Base-by-base conservation (phyloP, 306 rosid species). In the Quercus aquifolioides region DNA sequence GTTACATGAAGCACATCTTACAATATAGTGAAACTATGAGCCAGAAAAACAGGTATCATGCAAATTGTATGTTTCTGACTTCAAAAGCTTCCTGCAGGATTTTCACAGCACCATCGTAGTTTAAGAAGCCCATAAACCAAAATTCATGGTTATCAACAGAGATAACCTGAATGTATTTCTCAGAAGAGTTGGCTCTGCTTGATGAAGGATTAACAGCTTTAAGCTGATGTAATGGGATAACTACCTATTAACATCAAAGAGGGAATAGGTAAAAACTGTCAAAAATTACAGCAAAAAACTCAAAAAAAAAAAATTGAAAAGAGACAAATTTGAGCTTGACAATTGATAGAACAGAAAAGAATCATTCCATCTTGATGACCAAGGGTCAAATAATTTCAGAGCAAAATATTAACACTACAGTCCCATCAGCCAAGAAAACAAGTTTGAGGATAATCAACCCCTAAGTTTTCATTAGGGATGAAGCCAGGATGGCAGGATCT, bases 81-180 rank as follows among this genome's bases (percentile, higher is more conserved):
- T 86, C 85, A 43, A 86, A 71, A 80, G 92, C 91, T 69, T 86
- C 90, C 80, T 74, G 85, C 76, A 96, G 89, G 84, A 30, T 67
- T 19, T 80, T 85, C 80, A 85, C 83, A 54, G 98, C 97, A 69
- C 81, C 89, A 0, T 85, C 92, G 59, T 96, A 96, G 78, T 86
- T 87, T 71, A 93, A 80, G 83, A 96, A 96, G 7, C 97, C 99
- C 99, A 91, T 90, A 58, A 96, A 93, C 99, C 99, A 96, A 88
- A 96, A 93, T 74, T 96, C 99, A 59, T 89, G 92, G 76, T 93
- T 89, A 75, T 96, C 98, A 1, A 79, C 79, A 1, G 98, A 88
- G 77, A 89, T 88, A 69, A 91, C 90, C 90, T 95, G 97, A 55
- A 95, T 67, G 85, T 88, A 95, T 71, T 88, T 93, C 85, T 93